These are phyloP conservation scores for Ustilago trichophora DNA, from an alignment of 1,284 basidiomycete species.

Conservation along the genomic window DNA sequence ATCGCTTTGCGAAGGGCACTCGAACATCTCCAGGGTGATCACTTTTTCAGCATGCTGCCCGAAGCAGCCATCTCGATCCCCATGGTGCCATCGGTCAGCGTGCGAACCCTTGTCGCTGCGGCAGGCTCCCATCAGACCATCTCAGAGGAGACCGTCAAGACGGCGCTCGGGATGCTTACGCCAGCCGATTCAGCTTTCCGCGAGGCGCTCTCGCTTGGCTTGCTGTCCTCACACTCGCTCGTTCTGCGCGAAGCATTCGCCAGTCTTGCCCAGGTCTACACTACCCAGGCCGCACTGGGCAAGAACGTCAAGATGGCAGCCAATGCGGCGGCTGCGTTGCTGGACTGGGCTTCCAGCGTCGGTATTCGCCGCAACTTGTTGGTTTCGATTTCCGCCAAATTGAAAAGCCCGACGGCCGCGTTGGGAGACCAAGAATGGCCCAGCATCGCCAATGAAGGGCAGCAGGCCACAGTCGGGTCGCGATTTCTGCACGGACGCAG, in stretches of 20 bases:
- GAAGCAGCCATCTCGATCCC: conserved; percentile 58
- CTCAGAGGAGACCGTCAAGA: conserved; percentile 42
- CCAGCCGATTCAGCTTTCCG: conserved; percentile 40
- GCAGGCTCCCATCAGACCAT: conserved; percentile 22
- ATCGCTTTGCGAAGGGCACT: conserved; percentile 42
- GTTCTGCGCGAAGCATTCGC: conserved; percentile 40
- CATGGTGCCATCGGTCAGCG: conserved; percentile 43
- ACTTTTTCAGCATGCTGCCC: conserved; percentile 57
- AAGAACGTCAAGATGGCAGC: conserved; percentile 44
- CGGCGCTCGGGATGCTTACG: conserved; percentile 32
- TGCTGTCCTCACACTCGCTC: conserved; percentile 36
- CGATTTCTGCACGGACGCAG: neutral
- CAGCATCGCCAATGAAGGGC: neutral
- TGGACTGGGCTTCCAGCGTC: conserved; percentile 44
- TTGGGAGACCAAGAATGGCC: conserved; percentile 32
- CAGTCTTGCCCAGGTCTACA: conserved; percentile 43
- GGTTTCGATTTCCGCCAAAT: conserved; percentile 44
- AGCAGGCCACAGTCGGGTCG: neutral
- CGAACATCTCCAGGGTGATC: conserved; percentile 49
- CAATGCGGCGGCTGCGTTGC: conserved; percentile 32
- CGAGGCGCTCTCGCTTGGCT: conserved; percentile 36
- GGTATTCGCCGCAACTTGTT: conserved; percentile 44
- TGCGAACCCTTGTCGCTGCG: conserved; percentile 23
- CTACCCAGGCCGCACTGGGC: conserved; percentile 42
- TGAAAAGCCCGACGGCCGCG: conserved; percentile 1